Conservation (phyloP, 129 eudicot species). For the Glebionis coronaria region DNA sequence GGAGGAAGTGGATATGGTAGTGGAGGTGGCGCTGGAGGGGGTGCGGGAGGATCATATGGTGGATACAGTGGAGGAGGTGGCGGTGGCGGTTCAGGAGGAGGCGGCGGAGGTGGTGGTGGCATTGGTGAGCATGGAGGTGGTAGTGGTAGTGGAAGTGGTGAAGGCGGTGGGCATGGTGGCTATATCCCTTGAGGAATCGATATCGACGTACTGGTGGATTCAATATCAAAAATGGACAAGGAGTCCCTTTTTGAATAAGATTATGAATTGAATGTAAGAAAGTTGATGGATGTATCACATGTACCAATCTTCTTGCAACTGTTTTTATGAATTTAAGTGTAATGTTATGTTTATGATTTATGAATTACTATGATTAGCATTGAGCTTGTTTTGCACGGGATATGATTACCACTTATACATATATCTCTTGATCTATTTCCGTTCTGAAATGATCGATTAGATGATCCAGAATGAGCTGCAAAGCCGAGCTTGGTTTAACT, state of each 20-base stretch:
- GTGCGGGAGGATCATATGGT: conserved; percentile 23
- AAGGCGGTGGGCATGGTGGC: conserved; percentile 38
- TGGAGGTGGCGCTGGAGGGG: conserved; percentile 37
- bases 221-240: conserved; percentile 6
- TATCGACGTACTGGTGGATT: background rate
- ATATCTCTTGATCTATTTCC: too few species aligned
- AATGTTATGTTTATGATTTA: conserved; percentile 8
- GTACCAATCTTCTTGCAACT: conserved; percentile 3
- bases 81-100: conserved; percentile 46
- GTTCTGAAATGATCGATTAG: too few species aligned
- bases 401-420: too few species aligned
- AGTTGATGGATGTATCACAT: conserved; percentile 5
- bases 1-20: conserved; percentile 42
- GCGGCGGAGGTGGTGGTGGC: conserved; percentile 40
- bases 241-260: conserved; percentile 3
- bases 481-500: too few species aligned
- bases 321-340: conserved; percentile 7
- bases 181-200: conserved; percentile 27
- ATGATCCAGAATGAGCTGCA: too few species aligned
- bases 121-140: conserved; percentile 38
- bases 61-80: conserved; percentile 42
- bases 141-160: conserved; percentile 38
- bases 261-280: too few species aligned
- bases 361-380: background rate
- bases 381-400: too few species aligned